Evolutionary conservation across 2,329 filamentous ascomycete species (phyloP).

Genomic region (Xylariales sp.): DNA sequence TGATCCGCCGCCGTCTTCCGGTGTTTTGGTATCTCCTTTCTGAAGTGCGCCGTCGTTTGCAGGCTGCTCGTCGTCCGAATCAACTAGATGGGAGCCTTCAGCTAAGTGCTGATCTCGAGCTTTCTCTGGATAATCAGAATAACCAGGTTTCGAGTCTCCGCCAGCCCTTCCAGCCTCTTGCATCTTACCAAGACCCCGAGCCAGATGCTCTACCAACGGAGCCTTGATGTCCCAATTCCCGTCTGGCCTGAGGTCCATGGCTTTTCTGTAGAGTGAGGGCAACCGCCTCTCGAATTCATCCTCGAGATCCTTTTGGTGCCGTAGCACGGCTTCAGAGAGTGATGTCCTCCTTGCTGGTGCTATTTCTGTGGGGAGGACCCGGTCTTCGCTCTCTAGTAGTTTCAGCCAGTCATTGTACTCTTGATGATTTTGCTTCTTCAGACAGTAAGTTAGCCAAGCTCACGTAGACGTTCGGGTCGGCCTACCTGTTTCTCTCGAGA

Average conservation of each 20-base stretch:
- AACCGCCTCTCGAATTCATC: slow-evolving; percentile 42
- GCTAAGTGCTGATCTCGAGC: slow-evolving; percentile 9
- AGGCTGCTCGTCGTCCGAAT: slow-evolving; percentile 21
- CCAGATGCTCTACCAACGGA: slow-evolving; percentile 44
- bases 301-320: slow-evolving; percentile 45
- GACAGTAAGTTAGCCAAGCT: background rate
- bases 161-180: slow-evolving; percentile 23
- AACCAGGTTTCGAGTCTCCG: slow-evolving; percentile 9
- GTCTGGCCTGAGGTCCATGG: slow-evolving; percentile 29
- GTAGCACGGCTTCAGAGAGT: slow-evolving; percentile 34
- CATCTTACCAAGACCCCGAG: slow-evolving; percentile 41
- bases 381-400: slow-evolving; percentile 38
- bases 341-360: slow-evolving; percentile 34
- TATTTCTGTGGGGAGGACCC: slow-evolving; percentile 31
- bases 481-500: slow-evolving; percentile 30
- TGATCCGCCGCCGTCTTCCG: slow-evolving; percentile 6
- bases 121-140: slow-evolving; percentile 12
- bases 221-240: slow-evolving; percentile 41
- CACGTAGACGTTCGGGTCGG: too few relatives aligned
- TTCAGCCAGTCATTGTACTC: slow-evolving; percentile 42
- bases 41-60: slow-evolving; percentile 6
- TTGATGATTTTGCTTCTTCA: slow-evolving; percentile 27
- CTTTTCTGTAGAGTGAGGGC: slow-evolving; percentile 42
- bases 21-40: slow-evolving; percentile 10
- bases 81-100: slow-evolving; percentile 20